Conservation (phyloP, 441 rosid genomes). For the Cnidoscolus chayamansa region DNA sequence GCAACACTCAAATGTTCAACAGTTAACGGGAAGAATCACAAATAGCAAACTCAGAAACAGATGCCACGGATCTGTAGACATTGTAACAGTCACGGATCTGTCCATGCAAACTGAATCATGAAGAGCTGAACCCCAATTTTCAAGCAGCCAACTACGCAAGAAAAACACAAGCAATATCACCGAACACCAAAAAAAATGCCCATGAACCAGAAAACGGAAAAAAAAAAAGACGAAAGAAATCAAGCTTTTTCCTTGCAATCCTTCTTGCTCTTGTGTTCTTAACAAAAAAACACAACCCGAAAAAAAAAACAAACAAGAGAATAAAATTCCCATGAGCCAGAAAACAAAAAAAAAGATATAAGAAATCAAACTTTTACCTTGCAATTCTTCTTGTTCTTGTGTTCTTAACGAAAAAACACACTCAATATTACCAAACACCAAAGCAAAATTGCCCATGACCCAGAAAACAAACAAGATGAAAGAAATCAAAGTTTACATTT, state of each 20-base stretch:
- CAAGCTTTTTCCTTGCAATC: not conserved
- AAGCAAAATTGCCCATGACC: not conserved
- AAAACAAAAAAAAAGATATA: not conserved
- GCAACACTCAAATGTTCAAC: not conserved
- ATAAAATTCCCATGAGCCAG: not conserved
- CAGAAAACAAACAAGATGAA: not conserved
- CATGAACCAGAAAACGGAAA: not conserved
- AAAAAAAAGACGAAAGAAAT: too few species aligned
- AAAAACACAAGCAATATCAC: not conserved
- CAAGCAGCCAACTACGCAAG: not conserved
- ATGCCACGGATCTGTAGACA: not conserved
- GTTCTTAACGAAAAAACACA: not conserved
- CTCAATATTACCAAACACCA: not conserved
- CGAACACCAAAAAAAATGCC: not conserved
- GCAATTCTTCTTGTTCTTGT: not conserved
- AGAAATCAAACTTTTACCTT: not conserved
- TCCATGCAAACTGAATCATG: not conserved
- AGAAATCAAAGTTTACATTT: not conserved
- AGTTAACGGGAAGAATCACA: not conserved
- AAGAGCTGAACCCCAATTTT: not conserved
- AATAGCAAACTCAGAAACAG: not conserved
- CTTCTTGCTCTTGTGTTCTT: not conserved
- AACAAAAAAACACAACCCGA: not conserved
- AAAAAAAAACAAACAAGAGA: not conserved
- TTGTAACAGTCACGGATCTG: not conserved